phyloP scores from a whole-genome alignment of 768 basidiomycete species.

The Mycena venus region DNA sequence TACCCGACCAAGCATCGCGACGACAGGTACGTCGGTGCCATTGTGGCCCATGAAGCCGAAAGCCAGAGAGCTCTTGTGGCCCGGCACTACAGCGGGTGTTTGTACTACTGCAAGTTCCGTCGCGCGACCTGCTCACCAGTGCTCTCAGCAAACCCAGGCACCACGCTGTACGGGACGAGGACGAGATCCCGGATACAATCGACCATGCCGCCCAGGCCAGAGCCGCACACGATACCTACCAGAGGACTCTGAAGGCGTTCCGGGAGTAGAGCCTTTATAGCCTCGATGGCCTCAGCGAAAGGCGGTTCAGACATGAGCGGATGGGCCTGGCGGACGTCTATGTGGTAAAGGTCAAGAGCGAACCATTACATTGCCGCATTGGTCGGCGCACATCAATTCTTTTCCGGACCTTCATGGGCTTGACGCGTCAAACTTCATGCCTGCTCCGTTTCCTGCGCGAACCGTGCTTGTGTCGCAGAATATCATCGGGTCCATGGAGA shows the following conservation, averaged over 20 bases:
- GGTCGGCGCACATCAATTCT: not conserved
- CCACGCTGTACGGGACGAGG: slow-evolving; percentile 72
- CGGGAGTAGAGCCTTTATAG: slow-evolving; percentile 51
- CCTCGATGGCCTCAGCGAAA: slow-evolving; percentile 39
- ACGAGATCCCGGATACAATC: slow-evolving; percentile 68
- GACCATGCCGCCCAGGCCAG: slow-evolving; percentile 84
- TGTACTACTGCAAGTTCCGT: not conserved
- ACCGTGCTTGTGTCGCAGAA: not conserved
- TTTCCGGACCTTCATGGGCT: slow-evolving; percentile 1
- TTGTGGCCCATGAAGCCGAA: slow-evolving; percentile 79
- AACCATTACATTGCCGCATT: not conserved
- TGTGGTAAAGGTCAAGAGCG: not conserved
- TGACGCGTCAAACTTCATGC: not conserved
- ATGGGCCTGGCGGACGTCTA: not conserved
- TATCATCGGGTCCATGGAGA: not conserved
- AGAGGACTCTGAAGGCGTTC: slow-evolving; percentile 64
- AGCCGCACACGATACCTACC: slow-evolving; percentile 90
- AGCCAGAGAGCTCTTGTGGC: slow-evolving; percentile 84
- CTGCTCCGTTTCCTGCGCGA: not conserved
- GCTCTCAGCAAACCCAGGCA: slow-evolving; percentile 83
- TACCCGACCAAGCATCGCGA: slow-evolving; percentile 88
- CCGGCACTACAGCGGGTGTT: slow-evolving; percentile 65
- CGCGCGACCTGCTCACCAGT: slow-evolving; percentile 69
- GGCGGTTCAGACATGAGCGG: slow-evolving; percentile 30
- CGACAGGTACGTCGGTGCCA: slow-evolving; percentile 78